A percentile compares a stretch with the other conserved stretches of the same genome.
phyloP scores from a whole-genome alignment of 768 basidiomycete species.

The Pleurotus salmoneostramineus region DNA sequence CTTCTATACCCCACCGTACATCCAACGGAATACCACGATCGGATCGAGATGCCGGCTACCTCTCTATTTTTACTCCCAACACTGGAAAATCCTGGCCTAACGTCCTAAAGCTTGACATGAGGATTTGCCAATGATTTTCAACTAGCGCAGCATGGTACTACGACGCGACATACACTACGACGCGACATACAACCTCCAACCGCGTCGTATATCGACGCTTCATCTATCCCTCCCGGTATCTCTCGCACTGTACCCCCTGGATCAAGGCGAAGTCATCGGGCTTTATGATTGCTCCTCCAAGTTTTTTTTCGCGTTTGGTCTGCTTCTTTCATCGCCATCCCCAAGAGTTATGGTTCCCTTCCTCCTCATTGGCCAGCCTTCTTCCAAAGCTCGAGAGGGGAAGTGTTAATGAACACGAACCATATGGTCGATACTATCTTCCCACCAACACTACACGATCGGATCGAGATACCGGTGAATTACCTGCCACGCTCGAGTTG shows the following conservation, averaged over 20 bases:
- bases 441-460: constrained; percentile 4
- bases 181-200: no score
- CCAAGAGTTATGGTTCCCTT: no score
- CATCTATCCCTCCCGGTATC: no score
- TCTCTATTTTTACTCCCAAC: neutral
- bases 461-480: constrained; percentile 9
- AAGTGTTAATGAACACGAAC: neutral
- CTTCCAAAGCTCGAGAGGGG: neutral
- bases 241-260: no score
- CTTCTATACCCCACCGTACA: neutral
- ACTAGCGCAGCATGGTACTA: no score
- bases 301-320: neutral
- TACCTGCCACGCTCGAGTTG: neutral
- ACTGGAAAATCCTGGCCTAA: neutral
- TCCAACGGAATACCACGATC: neutral
- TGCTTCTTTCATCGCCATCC: neutral
- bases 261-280: no score
- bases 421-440: constrained; percentile 7
- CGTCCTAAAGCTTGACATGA: no score
- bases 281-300: no score
- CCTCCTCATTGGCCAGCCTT: no score
- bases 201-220: no score
- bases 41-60: constrained; percentile 5
- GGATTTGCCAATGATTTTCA: no score
- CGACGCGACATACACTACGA: no score